Conservation (phyloP, 495 filamentous ascomycete genomes). For the Pseudevernia furfuracea region DNA sequence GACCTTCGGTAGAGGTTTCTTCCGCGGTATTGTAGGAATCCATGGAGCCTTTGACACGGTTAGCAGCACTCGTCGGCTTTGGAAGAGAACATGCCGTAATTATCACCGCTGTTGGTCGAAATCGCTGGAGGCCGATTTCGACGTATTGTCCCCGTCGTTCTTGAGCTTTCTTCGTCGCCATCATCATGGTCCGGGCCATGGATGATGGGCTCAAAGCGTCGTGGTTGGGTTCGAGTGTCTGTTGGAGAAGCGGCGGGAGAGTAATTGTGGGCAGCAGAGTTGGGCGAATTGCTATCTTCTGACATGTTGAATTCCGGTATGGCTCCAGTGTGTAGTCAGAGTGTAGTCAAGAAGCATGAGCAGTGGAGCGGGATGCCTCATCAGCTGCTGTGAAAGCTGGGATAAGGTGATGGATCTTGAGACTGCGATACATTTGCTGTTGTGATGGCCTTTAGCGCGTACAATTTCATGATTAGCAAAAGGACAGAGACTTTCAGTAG, state of each 20-base stretch:
- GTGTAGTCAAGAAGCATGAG: neutral
- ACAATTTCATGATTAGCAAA: neutral
- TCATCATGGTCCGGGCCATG: slow-evolving; percentile 11
- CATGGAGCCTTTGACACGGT: slow-evolving; percentile 18
- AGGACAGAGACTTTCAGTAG: neutral
- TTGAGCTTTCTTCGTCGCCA: slow-evolving; percentile 16
- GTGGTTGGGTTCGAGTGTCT: slow-evolving; percentile 26
- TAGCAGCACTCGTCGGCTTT: neutral
- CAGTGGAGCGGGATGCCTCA: neutral
- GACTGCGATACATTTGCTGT: neutral
- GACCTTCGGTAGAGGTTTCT: slow-evolving; percentile 29
- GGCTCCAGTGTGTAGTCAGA: neutral
- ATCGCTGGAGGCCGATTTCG: slow-evolving; percentile 25
- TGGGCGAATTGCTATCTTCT: slow-evolving; percentile 16
- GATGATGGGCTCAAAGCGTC: slow-evolving; percentile 29
- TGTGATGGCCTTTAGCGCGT: neutral
- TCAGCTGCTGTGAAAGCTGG: neutral
- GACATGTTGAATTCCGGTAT: slow-evolving; percentile 12
- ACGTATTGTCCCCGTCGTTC: slow-evolving; percentile 22
- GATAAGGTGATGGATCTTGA: neutral
- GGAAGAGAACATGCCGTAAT: slow-evolving; percentile 17
- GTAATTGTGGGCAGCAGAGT: slow-evolving; percentile 13
- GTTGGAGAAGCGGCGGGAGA: slow-evolving; percentile 28
- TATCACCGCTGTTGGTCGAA: slow-evolving; percentile 16
- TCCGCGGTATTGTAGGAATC: slow-evolving; percentile 26